These are phyloP conservation scores for Neoboletus brunneissimus DNA, from an alignment of 768 basidiomycete genomes.

Conservation along the genomic window DNA sequence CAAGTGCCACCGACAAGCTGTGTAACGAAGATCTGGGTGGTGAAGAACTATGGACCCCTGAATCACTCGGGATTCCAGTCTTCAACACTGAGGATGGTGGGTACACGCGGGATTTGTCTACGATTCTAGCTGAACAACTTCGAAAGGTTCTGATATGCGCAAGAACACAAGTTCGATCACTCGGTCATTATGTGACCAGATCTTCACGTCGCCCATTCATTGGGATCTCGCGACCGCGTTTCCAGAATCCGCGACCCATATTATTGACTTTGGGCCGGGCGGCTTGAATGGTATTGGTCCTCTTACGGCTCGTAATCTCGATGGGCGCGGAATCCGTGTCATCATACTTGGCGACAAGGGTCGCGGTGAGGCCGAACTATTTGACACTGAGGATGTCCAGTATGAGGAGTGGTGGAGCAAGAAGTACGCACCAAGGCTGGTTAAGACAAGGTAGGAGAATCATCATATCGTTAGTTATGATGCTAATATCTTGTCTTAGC, in stretches of 20 bases:
- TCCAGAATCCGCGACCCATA: conserved; percentile 88
- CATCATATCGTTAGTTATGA: background rate
- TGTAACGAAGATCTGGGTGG: conserved; percentile 70
- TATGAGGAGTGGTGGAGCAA: conserved; percentile 90
- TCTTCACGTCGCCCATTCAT: conserved; percentile 89
- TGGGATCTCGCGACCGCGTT: conserved; percentile 91
- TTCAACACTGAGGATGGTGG: conserved; percentile 91
- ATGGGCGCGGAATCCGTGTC: conserved; percentile 90
- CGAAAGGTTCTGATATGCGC: conserved; percentile 83
- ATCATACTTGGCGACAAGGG: conserved; percentile 89
- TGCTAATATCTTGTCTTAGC: conserved; percentile 37
- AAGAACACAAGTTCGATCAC: conserved; percentile 67
- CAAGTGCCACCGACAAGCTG: conserved; percentile 70
- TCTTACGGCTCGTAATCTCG: conserved; percentile 84
- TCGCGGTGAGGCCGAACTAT: conserved; percentile 86
- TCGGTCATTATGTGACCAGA: conserved; percentile 86
- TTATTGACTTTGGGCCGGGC: conserved; percentile 95
- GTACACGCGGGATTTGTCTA: conserved; percentile 30
- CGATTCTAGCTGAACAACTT: conserved; percentile 14
- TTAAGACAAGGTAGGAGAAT: conserved; percentile 75
- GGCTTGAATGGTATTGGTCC: conserved; percentile 91
- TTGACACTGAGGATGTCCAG: conserved; percentile 58
- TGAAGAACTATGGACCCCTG: conserved; percentile 72
- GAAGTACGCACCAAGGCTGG: conserved; percentile 79
- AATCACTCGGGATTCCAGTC: conserved; percentile 77